These are phyloP conservation scores for Malus sieversii DNA, from an alignment of 306 rosid genomes.

Conservation along the genomic window DNA sequence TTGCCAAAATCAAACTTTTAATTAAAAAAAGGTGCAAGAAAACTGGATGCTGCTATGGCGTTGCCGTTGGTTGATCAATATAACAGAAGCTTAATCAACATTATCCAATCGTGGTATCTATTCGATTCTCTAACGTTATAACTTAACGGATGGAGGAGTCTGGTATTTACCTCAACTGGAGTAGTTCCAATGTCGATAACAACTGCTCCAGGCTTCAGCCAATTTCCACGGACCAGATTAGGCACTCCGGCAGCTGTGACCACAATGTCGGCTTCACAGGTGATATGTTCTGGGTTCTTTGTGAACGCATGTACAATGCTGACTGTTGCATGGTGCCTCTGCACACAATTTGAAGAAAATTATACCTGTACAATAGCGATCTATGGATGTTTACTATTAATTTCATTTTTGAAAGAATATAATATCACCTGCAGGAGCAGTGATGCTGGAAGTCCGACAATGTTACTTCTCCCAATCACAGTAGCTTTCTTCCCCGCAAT, in stretches of 20 bases:
- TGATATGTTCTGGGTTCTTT: conserved; percentile 55
- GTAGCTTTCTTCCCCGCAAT: conserved; percentile 73
- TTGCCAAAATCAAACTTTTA: neutral
- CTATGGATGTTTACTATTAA: neutral
- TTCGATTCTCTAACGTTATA: neutral
- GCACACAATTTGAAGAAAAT: conserved; percentile 13
- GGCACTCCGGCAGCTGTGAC: conserved; percentile 91
- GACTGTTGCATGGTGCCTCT: conserved; percentile 95
- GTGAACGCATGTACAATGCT: conserved; percentile 70
- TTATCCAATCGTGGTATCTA: too few relatives aligned
- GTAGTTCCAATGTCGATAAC: conserved; percentile 81
- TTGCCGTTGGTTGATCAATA: too few relatives aligned
- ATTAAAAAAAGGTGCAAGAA: neutral
- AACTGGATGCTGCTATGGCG: too few relatives aligned
- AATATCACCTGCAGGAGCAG: conserved; percentile 70
- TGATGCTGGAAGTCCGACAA: conserved; percentile 82
- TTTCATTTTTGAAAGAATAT: neutral
- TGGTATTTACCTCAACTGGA: conserved; percentile 67
- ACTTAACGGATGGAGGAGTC: neutral
- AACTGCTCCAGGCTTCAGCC: conserved; percentile 85
- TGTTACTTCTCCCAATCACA: conserved; percentile 88
- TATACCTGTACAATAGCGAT: neutral
- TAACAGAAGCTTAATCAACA: too few relatives aligned
- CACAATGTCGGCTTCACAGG: conserved; percentile 77
- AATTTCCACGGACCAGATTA: conserved; percentile 73